These are phyloP conservation scores for Epichloe baconii DNA, from an alignment of 2,329 filamentous ascomycete species.

Conservation along the genomic window DNA sequence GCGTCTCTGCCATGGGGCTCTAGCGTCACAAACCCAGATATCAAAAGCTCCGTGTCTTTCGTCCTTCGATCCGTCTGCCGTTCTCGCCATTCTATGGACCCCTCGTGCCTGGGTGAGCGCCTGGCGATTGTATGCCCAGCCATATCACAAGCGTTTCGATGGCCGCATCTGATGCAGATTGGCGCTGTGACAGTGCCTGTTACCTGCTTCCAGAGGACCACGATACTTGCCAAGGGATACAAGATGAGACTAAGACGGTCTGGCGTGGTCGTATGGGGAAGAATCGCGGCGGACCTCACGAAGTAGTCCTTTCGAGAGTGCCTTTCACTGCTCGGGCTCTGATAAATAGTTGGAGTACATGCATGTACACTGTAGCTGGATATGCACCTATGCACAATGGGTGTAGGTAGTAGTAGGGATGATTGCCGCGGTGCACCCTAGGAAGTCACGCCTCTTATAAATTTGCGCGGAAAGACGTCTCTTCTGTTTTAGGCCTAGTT, in stretches of 20 bases:
- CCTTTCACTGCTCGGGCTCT: too few relatives aligned
- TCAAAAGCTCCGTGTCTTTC: background rate
- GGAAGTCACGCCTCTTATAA: too few relatives aligned
- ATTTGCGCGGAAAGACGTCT: too few relatives aligned
- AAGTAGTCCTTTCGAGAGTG: too few relatives aligned
- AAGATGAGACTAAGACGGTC: background rate
- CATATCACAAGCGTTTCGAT: slow-evolving; percentile 1
- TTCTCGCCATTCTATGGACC: slow-evolving; percentile 4
- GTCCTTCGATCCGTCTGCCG: slow-evolving; percentile 1
- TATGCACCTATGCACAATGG: too few relatives aligned
- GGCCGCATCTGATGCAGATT: slow-evolving; percentile 2
- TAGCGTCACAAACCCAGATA: background rate
- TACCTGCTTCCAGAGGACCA: background rate
- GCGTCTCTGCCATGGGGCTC: slow-evolving; percentile 1
- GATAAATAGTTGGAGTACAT: too few relatives aligned
- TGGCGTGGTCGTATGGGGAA: background rate
- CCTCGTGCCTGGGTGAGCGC: slow-evolving; percentile 2
- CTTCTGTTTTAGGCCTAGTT: too few relatives aligned
- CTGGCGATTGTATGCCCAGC: background rate
- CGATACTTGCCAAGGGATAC: background rate
- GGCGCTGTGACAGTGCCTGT: slow-evolving; percentile 1
- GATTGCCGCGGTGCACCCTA: too few relatives aligned
- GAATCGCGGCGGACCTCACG: too few relatives aligned
- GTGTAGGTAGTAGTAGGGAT: too few relatives aligned
- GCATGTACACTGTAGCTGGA: too few relatives aligned